A percentile compares a stretch with the other conserved stretches of the same genome.
phyloP scores from a whole-genome alignment of 73 alveolate genomes.

The Blepharisma stoltei region DNA sequence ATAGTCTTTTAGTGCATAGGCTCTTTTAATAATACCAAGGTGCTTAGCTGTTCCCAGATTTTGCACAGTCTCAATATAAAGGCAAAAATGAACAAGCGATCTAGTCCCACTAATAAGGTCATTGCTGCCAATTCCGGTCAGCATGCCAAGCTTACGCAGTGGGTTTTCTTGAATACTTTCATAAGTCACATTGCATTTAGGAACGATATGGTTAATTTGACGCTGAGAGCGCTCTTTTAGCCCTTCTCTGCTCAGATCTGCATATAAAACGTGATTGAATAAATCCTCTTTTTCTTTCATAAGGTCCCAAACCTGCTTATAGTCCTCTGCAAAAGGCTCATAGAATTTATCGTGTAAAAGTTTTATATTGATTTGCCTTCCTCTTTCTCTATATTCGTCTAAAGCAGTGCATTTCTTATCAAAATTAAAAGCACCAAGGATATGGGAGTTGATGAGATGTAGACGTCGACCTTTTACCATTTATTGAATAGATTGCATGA shows the following conservation, averaged over 20 bases:
- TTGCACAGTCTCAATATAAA: conserved; percentile 58
- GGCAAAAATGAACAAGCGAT: conserved; percentile 51
- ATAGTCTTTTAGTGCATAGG: conserved; percentile 47
- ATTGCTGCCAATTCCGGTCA: background rate
- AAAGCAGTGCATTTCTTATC: background rate
- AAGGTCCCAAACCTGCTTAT: background rate
- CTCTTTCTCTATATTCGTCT: background rate
- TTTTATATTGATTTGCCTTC: background rate
- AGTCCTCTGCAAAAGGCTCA: background rate
- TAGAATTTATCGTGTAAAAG: background rate
- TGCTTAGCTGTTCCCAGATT: conserved; percentile 84
- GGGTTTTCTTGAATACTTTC: background rate
- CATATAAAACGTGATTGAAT: background rate
- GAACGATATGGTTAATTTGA: background rate
- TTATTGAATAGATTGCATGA: background rate
- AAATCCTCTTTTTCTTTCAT: background rate
- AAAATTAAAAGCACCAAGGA: background rate
- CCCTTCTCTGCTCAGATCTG: background rate
- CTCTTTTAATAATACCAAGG: conserved; percentile 40
- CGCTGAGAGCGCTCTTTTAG: background rate
- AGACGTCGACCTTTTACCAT: background rate
- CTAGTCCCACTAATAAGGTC: background rate
- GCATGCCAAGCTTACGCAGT: background rate
- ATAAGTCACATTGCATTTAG: background rate
- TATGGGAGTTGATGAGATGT: background rate